These are phyloP conservation scores for Yueomyces sp. DNA, from an alignment of 1,139 yeast genomes.

Conservation along the genomic window DNA sequence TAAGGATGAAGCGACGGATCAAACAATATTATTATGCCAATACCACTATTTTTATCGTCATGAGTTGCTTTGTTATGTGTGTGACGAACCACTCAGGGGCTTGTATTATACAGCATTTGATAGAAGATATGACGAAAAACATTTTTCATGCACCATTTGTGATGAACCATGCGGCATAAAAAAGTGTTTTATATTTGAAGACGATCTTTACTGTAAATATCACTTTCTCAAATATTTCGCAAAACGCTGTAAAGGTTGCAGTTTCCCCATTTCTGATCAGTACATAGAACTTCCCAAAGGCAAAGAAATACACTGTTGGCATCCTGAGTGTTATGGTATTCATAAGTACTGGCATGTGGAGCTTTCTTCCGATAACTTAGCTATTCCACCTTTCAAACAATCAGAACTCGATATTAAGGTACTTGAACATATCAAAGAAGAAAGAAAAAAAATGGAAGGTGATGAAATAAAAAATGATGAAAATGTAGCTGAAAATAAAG, in stretches of 20 bases:
- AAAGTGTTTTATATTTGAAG: conserved; percentile 84
- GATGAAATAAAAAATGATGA: not conserved
- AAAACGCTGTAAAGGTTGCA: conserved; percentile 86
- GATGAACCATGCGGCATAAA: conserved; percentile 80
- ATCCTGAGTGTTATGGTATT: conserved; percentile 97
- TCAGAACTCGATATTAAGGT: not conserved
- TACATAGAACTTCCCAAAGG: conserved; percentile 88
- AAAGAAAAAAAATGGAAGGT: not conserved
- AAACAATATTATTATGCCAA: conserved; percentile 74
- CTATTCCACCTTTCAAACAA: conserved; percentile 28
- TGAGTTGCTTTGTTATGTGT: conserved; percentile 70
- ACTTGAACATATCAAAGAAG: not conserved
- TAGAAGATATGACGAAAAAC: conserved; percentile 86
- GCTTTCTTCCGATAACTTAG: conserved; percentile 53
- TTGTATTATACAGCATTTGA: conserved; percentile 92
- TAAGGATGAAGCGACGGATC: conserved; percentile 28
- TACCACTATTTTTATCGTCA: conserved; percentile 81
- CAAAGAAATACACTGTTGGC: conserved; percentile 96
- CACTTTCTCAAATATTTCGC: conserved; percentile 83
- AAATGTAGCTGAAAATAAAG: not conserved
- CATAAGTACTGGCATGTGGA: conserved; percentile 94
- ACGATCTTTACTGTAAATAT: conserved; percentile 75
- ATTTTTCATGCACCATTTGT: conserved; percentile 86
- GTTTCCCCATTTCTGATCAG: conserved; percentile 82
- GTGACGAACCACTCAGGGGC: conserved; percentile 79